Evolutionary conservation across 768 basidiomycete species (phyloP).

Genomic region (Exidia glandulosa): DNA sequence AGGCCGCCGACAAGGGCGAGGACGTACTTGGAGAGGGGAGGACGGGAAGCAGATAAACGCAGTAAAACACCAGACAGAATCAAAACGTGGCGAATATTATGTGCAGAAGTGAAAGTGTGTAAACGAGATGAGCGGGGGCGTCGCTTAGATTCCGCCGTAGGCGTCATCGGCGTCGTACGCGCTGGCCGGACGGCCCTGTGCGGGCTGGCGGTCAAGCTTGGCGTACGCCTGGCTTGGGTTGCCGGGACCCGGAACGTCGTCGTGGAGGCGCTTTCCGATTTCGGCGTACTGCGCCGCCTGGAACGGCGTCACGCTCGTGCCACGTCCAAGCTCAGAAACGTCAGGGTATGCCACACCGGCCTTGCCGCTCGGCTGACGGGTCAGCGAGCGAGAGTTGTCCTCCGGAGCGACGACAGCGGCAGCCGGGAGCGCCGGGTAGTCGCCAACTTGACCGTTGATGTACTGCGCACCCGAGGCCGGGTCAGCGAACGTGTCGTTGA

Average conservation of each 20-base stretch:
- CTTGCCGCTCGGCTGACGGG: background rate
- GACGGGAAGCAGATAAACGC: background rate
- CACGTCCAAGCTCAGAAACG: background rate
- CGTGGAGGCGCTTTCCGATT: conserved; percentile 22
- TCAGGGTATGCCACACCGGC: background rate
- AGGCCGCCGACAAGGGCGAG: background rate
- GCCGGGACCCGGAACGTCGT: conserved; percentile 21
- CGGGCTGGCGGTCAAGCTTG: conserved; percentile 1
- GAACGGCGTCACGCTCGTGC: conserved; percentile 55
- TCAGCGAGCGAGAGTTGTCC: background rate
- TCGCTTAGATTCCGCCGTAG: conserved; percentile 51
- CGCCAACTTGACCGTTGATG: background rate
- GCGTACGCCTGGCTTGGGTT: conserved; percentile 4
- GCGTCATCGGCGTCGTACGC: conserved; percentile 57
- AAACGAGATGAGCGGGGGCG: background rate
- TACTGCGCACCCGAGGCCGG: background rate
- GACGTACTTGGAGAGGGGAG: background rate
- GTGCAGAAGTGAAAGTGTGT: background rate
- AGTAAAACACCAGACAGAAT: background rate
- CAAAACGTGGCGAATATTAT: background rate
- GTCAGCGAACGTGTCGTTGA: conserved; percentile 3
- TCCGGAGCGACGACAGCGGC: background rate
- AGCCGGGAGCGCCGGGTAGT: background rate
- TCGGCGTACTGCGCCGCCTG: conserved; percentile 68
- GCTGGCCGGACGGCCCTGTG: conserved; percentile 31